Conservation (phyloP, 176 grass and related monocot species). For the Bothriochloa decipiens region DNA sequence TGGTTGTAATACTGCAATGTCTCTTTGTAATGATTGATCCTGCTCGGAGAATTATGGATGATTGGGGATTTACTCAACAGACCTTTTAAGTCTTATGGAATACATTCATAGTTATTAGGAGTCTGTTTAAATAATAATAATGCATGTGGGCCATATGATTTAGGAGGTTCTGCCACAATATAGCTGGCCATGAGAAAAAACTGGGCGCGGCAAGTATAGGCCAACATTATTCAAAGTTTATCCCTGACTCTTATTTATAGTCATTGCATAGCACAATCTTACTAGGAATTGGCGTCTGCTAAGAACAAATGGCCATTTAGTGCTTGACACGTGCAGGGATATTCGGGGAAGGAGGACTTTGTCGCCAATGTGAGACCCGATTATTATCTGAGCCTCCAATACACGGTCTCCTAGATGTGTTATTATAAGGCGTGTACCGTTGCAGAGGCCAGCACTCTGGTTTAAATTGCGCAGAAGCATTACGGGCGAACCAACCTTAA, state of each 20-base stretch:
- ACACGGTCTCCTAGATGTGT: not conserved
- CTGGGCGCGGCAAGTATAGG: not conserved
- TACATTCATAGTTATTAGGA: no score
- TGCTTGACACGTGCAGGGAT: not conserved
- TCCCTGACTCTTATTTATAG: constrained; percentile 6
- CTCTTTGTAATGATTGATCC: no score
- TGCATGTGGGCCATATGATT: no score
- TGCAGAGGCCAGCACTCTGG: not conserved
- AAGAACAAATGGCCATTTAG: constrained; percentile 1
- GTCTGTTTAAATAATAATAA: no score
- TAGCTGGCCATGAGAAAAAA: not conserved
- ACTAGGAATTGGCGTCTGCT: not conserved
- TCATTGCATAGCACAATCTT: constrained; percentile 9
- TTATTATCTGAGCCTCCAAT: not conserved
- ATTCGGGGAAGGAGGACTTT: not conserved
- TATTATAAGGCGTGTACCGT: not conserved
- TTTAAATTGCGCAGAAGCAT: no score
- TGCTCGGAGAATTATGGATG: no score
- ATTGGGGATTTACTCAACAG: no score
- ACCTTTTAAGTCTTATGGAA: no score
- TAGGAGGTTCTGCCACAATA: no score
- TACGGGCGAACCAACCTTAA: no score
- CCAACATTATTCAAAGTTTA: constrained; percentile 13
- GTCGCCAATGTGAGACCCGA: not conserved
- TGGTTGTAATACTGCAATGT: no score